These are phyloP conservation scores for Amoebophrya sp. DNA, from an alignment of 169 alveolate genomes.

Conservation along the genomic window DNA sequence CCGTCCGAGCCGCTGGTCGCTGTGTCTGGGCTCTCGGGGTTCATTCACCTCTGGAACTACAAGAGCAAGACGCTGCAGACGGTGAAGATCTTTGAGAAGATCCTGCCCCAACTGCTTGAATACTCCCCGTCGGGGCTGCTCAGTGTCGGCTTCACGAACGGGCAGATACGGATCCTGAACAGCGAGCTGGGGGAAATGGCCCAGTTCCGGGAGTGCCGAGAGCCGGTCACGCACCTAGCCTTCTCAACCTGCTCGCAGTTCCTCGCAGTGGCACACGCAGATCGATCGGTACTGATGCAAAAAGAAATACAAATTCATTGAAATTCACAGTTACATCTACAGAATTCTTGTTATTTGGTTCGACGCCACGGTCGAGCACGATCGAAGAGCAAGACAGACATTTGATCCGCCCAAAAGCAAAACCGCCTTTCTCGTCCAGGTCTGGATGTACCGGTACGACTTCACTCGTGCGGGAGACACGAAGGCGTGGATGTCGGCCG, in stretches of 20 bases:
- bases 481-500: conserved; percentile 1
- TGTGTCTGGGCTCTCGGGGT: conserved; percentile 18
- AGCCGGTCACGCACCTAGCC: not conserved
- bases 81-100: conserved; percentile 27
- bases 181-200: not conserved
- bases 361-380: too few relatives aligned
- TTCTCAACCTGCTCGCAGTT: not conserved
- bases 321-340: too few relatives aligned
- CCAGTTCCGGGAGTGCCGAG: not conserved
- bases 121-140: not conserved
- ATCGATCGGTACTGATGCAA: not conserved
- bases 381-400: too few relatives aligned
- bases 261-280: not conserved
- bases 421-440: too few relatives aligned
- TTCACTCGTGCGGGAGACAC: too few relatives aligned
- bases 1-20: conserved; percentile 16
- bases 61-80: conserved; percentile 7
- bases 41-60: conserved; percentile 29
- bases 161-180: not conserved
- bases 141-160: not conserved
- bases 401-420: too few relatives aligned
- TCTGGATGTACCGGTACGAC: too few relatives aligned
- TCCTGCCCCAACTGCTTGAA: conserved; percentile 1
- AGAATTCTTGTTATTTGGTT: too few relatives aligned
- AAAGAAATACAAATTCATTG: too few relatives aligned